Evolutionary conservation across 2,329 filamentous ascomycete genomes (phyloP).

Genomic region (Exophiala alcalophila): DNA sequence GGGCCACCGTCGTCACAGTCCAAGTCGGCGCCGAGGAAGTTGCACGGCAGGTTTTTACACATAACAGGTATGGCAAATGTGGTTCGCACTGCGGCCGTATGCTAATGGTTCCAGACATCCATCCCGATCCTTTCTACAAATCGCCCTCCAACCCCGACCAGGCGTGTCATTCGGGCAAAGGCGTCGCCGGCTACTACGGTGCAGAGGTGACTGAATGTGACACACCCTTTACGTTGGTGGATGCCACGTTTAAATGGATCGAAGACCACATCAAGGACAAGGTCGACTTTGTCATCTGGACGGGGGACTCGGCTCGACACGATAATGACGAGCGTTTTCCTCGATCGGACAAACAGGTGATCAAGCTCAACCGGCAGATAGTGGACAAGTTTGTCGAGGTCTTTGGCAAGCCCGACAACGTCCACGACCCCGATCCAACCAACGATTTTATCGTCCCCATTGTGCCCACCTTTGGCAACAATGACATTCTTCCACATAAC

Average conservation of each 20-base stretch:
- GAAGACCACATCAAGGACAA: slow-evolving; percentile 69
- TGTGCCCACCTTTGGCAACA: slow-evolving; percentile 90
- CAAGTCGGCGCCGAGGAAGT: slow-evolving; percentile 32
- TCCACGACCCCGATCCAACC: slow-evolving; percentile 47
- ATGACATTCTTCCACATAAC: slow-evolving; percentile 96
- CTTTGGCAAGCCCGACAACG: slow-evolving; percentile 59
- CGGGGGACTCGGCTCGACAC: slow-evolving; percentile 83
- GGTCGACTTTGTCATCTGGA: slow-evolving; percentile 91
- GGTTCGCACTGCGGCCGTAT: neutral
- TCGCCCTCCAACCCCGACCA: slow-evolving; percentile 63
- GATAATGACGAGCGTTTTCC: slow-evolving; percentile 82
- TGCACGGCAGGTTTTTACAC: slow-evolving; percentile 78
- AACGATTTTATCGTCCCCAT: slow-evolving; percentile 71
- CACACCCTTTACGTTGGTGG: slow-evolving; percentile 72
- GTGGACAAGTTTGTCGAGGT: slow-evolving; percentile 72
- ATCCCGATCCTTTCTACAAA: slow-evolving; percentile 87
- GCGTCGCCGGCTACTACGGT: slow-evolving; percentile 70
- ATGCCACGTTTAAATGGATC: slow-evolving; percentile 90
- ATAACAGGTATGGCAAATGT: slow-evolving; percentile 65
- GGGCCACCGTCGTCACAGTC: slow-evolving; percentile 3
- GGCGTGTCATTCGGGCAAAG: slow-evolving; percentile 75
- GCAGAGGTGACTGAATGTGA: slow-evolving; percentile 88
- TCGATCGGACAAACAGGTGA: slow-evolving; percentile 71
- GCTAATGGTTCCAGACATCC: slow-evolving; percentile 64
- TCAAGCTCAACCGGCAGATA: slow-evolving; percentile 71